Evolutionary conservation across 2,329 filamentous ascomycete genomes (phyloP).

Genomic region (Ilyonectria robusta): DNA sequence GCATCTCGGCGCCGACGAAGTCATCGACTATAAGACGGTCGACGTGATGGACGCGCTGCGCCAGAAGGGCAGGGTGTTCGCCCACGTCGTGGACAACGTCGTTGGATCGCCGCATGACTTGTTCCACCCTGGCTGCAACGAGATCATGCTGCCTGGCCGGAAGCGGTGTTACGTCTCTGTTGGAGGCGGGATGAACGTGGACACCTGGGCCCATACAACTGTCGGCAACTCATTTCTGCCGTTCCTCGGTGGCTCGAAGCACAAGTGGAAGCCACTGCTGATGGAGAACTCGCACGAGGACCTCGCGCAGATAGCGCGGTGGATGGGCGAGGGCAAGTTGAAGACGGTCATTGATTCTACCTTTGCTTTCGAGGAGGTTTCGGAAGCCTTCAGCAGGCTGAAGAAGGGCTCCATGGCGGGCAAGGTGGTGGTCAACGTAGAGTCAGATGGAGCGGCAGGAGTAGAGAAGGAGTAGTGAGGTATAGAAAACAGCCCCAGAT

Average conservation of each 20-base stretch:
- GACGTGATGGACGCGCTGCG: constrained; percentile 64
- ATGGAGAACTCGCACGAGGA: constrained; percentile 60
- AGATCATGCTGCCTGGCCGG: not conserved
- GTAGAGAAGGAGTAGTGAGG: not conserved
- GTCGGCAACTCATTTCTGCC: constrained; percentile 51
- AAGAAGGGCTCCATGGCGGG: constrained; percentile 72
- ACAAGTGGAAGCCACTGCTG: constrained; percentile 56
- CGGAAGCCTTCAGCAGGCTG: constrained; percentile 70
- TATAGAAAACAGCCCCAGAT: not conserved
- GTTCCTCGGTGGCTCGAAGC: constrained; percentile 57
- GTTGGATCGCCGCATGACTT: constrained; percentile 48
- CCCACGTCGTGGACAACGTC: constrained; percentile 71
- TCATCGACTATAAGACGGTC: constrained; percentile 71
- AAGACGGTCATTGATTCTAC: constrained; percentile 68
- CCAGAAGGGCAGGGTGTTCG: constrained; percentile 62
- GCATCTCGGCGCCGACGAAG: constrained; percentile 73
- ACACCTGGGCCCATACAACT: constrained; percentile 48
- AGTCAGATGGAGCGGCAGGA: not conserved
- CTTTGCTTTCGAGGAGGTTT: constrained; percentile 69
- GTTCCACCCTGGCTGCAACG: not conserved
- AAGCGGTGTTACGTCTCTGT: not conserved
- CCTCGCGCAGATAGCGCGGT: constrained; percentile 65
- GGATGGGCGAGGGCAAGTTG: constrained; percentile 71
- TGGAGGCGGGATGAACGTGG: not conserved
- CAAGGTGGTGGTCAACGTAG: constrained; percentile 66